Evolutionary conservation across 2,329 filamentous ascomycete genomes (phyloP).

Genomic region (Penicillium hordei): DNA sequence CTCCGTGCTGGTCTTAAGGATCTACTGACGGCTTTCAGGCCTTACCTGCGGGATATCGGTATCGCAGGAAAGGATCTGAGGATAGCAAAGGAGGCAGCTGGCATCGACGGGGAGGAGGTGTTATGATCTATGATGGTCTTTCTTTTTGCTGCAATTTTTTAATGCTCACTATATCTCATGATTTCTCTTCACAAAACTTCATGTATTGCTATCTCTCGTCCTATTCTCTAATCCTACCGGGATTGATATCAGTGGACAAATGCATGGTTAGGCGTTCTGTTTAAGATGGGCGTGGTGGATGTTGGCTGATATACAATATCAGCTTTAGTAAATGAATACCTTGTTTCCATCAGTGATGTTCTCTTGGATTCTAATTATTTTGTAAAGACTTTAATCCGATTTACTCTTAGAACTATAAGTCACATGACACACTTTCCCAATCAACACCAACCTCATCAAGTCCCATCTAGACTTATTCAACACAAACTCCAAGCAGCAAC

Average conservation of each 20-base stretch:
- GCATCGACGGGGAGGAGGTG: constrained; percentile 25
- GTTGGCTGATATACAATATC: constrained; percentile 1
- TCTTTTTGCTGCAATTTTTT: constrained; percentile 1
- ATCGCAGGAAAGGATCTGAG: constrained; percentile 70
- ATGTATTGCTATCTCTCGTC: constrained; percentile 19
- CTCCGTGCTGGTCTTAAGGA: constrained; percentile 65
- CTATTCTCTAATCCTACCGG: constrained; percentile 11
- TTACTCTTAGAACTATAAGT: constrained; percentile 5
- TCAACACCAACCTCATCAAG: constrained; percentile 11
- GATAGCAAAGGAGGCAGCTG: constrained; percentile 65
- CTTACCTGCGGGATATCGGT: constrained; percentile 69
- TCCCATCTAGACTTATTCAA: neutral
- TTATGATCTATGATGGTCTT: constrained; percentile 20
- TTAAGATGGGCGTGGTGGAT: constrained; percentile 4
- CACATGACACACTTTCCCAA: constrained; percentile 21
- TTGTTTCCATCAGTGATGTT: neutral
- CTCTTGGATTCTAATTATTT: neutral
- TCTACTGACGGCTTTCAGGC: constrained; percentile 70
- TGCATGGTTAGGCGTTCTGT: constrained; percentile 32
- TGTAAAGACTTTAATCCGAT: neutral
- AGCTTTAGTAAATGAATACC: constrained; percentile 1
- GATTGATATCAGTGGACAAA: constrained; percentile 23
- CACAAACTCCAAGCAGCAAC: neutral
- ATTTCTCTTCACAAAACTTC: constrained; percentile 14
- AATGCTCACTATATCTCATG: constrained; percentile 10